Percentiles rank a stretch among this genome's conserved stretches.
These are phyloP conservation scores for Lipomyces starkeyi DNA, from an alignment of 805 yeast genomes.

Conservation along the genomic window DNA sequence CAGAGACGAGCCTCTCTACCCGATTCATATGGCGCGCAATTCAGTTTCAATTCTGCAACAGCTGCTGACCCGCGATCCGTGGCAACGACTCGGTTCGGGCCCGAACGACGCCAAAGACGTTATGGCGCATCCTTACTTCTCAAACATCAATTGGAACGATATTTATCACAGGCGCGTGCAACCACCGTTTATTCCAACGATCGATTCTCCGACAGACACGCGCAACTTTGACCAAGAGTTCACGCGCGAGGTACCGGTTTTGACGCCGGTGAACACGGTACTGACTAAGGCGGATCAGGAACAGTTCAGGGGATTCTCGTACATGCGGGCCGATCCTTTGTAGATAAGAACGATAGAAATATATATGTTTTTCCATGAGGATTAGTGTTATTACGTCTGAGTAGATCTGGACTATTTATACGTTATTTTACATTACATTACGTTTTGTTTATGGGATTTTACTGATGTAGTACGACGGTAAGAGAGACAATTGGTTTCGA, in stretches of 20 bases:
- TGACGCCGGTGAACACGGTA: constrained; percentile 88
- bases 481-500: not conserved
- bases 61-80: constrained; percentile 86
- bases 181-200: constrained; percentile 90
- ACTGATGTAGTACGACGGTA: not conserved
- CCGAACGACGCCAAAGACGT: constrained; percentile 89
- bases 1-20: constrained; percentile 95
- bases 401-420: not conserved
- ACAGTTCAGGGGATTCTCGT: constrained; percentile 96
- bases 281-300: constrained; percentile 89
- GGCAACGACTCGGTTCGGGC: constrained; percentile 81
- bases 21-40: constrained; percentile 96
- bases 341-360: constrained; percentile 8
- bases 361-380: not conserved
- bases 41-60: constrained; percentile 94
- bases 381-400: not conserved
- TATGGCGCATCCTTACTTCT: constrained; percentile 94
- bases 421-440: not conserved
- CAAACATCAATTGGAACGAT: constrained; percentile 88
- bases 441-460: not conserved
- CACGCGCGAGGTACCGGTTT: constrained; percentile 51
- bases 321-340: constrained; percentile 50
- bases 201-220: constrained; percentile 86
- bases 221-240: constrained; percentile 88
- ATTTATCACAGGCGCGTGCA: constrained; percentile 70